Percentiles rank a stretch among this genome's conserved stretches.
phyloP scores from a whole-genome alignment of 768 basidiomycete species.

The Boletus fagicola region DNA sequence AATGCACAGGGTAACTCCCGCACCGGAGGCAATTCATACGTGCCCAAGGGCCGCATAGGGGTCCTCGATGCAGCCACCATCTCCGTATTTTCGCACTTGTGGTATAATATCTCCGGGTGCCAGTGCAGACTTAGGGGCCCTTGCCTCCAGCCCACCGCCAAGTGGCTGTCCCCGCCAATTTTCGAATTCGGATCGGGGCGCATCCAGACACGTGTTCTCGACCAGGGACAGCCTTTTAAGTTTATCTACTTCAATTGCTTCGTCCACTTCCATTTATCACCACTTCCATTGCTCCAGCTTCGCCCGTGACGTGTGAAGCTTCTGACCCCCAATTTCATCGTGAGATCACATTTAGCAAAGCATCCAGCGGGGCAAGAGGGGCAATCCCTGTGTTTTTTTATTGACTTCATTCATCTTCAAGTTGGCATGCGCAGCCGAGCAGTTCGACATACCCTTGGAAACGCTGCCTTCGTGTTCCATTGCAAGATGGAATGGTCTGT shows the following conservation, averaged over 20 bases:
- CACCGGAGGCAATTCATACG: background rate
- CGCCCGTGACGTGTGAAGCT: background rate
- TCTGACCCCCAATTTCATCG: background rate
- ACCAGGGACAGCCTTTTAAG: background rate
- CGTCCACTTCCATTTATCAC: background rate
- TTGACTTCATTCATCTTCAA: background rate
- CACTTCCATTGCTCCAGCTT: conserved; percentile 5
- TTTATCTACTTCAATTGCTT: background rate
- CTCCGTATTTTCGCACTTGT: background rate
- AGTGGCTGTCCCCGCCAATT: background rate
- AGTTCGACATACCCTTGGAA: background rate
- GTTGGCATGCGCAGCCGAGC: background rate
- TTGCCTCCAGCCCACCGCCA: background rate
- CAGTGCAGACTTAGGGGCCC: background rate
- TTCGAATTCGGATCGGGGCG: background rate
- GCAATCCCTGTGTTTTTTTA: background rate
- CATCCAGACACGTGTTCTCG: background rate
- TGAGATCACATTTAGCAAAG: background rate
- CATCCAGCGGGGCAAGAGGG: no score
- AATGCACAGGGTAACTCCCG: background rate
- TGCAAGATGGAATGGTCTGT: background rate
- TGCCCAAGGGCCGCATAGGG: background rate
- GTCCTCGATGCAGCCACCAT: background rate
- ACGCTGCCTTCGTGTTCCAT: conserved; percentile 3
- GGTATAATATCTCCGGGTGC: background rate